A percentile compares a stretch with the other conserved stretches of the same genome.
Evolutionary conservation across 352 stramenopile genomes (phyloP).

Genomic region (Pythium volutum): DNA sequence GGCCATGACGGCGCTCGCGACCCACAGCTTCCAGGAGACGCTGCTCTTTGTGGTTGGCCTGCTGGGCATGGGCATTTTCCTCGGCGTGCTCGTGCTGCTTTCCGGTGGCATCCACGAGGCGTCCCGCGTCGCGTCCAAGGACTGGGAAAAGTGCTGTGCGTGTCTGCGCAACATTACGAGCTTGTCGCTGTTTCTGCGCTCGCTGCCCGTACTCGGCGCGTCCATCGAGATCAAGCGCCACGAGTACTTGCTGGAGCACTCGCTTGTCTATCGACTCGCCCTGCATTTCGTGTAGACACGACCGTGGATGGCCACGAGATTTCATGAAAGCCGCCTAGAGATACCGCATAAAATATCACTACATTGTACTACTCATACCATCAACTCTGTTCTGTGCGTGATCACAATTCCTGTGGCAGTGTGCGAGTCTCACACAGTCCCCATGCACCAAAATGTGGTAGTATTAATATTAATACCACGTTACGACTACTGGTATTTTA

Average conservation of each 20-base stretch:
- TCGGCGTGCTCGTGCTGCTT: conserved; percentile 61
- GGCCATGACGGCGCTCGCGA: conserved; percentile 44
- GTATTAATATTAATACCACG: no score
- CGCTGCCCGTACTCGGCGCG: conserved; percentile 56
- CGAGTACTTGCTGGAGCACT: conserved; percentile 73
- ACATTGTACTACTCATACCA: not conserved
- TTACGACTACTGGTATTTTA: no score
- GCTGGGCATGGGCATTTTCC: conserved; percentile 38
- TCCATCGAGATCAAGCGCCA: conserved; percentile 79
- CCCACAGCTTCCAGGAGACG: conserved; percentile 49
- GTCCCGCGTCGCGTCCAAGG: conserved; percentile 42
- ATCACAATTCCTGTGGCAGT: not conserved
- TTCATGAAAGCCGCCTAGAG: not conserved
- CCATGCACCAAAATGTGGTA: no score
- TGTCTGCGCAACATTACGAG: conserved; percentile 81
- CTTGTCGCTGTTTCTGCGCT: conserved; percentile 79
- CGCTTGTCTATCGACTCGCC: conserved; percentile 76
- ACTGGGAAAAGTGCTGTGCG: conserved; percentile 73
- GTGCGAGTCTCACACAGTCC: no score
- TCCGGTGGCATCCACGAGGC: conserved; percentile 61
- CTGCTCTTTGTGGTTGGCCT: conserved; percentile 61
- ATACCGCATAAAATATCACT: conserved; percentile 2
- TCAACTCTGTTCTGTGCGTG: not conserved
- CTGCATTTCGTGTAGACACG: conserved; percentile 64
- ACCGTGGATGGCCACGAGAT: not conserved